Conservation (phyloP, 305 asterid species). For the Ajuga reptans region DNA sequence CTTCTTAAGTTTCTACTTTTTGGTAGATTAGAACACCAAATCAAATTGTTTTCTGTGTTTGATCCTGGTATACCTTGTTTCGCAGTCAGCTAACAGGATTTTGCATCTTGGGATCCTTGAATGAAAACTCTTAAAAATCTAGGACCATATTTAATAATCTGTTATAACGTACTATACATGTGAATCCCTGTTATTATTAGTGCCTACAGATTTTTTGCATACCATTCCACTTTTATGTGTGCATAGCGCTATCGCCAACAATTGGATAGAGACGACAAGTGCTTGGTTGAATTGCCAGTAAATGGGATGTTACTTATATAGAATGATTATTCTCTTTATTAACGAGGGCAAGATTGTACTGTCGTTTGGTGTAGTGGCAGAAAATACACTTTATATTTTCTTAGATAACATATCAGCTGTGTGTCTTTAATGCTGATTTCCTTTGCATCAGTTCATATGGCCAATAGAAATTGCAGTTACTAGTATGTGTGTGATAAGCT, state of each 20-base stretch:
- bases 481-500: neutral
- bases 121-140: neutral
- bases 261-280: neutral
- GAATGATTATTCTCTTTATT: no score
- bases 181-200: neutral
- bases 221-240: neutral
- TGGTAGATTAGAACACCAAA: neutral
- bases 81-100: neutral
- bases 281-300: neutral
- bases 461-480: neutral
- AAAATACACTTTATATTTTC: neutral
- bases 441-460: neutral
- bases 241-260: neutral
- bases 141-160: neutral
- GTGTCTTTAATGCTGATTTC: neutral
- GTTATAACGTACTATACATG: neutral
- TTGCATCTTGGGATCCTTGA: neutral
- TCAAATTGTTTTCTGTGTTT: neutral
- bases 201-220: neutral
- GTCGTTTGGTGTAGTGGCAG: neutral
- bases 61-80: neutral
- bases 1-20: neutral
- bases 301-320: neutral
- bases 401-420: neutral
- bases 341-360: neutral